A percentile compares a stretch with the other conserved stretches of the same genome.
Evolutionary conservation across 192 early-diverging fungal species (phyloP).

Genomic region (Backusella macrospora): DNA sequence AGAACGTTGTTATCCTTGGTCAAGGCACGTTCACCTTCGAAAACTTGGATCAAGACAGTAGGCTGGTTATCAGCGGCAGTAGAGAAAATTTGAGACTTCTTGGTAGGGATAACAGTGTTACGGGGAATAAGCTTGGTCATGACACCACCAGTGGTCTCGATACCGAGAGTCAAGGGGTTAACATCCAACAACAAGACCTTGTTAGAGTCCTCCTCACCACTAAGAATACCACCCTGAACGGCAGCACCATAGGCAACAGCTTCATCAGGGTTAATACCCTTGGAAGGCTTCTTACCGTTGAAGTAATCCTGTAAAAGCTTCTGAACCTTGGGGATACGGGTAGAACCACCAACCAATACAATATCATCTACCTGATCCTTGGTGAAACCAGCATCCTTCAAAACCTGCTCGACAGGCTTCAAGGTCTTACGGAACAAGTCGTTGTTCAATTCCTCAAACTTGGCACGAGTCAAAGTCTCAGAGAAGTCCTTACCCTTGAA

Average conservation of each 20-base stretch:
- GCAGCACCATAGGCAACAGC: conserved; percentile 98
- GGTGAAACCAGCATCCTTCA: conserved; percentile 84
- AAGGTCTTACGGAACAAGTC: conserved; percentile 90
- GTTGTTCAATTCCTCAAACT: conserved; percentile 92
- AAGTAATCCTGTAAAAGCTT: conserved; percentile 93
- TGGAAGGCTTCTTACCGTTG: conserved; percentile 94
- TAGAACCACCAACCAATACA: conserved; percentile 97
- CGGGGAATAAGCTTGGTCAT: conserved; percentile 95
- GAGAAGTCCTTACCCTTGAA: conserved; percentile 82
- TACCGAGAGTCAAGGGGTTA: conserved; percentile 95
- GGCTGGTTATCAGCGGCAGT: conserved; percentile 98
- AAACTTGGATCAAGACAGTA: conserved; percentile 95
- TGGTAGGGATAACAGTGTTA: conserved; percentile 94
- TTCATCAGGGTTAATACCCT: conserved; percentile 99
- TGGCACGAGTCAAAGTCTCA: conserved; percentile 89
- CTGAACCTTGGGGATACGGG: conserved; percentile 97
- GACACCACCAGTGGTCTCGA: conserved; percentile 96
- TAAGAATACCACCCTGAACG: conserved; percentile 91
- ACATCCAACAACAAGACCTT: conserved; percentile 89
- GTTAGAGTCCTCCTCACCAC: conserved; percentile 66
- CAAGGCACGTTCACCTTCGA: conserved; percentile 93
- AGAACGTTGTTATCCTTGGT: conserved; percentile 99
- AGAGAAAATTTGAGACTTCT: conserved; percentile 98
- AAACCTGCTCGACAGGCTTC: conserved; percentile 85
- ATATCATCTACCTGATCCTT: conserved; percentile 94